A percentile compares a stretch with the other conserved stretches of the same genome.
phyloP scores from a whole-genome alignment of 768 basidiomycete genomes.

The Pholiota conissans region DNA sequence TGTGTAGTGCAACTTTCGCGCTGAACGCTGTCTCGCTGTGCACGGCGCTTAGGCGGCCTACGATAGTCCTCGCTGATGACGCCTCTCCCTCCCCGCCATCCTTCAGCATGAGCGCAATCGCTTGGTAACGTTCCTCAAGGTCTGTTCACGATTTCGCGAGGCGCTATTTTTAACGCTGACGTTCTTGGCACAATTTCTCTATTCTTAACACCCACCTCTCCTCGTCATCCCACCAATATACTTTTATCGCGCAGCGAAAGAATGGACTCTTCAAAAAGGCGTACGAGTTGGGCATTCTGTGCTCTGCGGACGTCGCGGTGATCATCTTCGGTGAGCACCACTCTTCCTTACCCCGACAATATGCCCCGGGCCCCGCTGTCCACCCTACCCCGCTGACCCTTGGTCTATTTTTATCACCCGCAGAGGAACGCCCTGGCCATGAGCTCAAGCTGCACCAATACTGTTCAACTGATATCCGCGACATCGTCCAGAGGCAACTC shows the following conservation, averaged over 20 bases:
- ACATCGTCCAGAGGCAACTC: slow-evolving; percentile 61
- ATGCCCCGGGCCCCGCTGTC: background rate
- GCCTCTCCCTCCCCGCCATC: slow-evolving; percentile 13
- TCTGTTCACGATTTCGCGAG: slow-evolving; percentile 17
- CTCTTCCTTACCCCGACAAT: too few species aligned
- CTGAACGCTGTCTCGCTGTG: background rate
- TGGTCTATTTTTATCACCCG: slow-evolving; percentile 23
- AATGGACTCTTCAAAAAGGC: slow-evolving; percentile 80
- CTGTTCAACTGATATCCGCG: slow-evolving; percentile 57
- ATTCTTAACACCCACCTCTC: slow-evolving; percentile 19
- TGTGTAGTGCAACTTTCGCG: slow-evolving; percentile 5
- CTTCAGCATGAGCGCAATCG: slow-evolving; percentile 79
- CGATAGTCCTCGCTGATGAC: slow-evolving; percentile 6
- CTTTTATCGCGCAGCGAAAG: slow-evolving; percentile 48
- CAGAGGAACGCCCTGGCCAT: slow-evolving; percentile 65
- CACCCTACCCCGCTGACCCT: slow-evolving; percentile 9
- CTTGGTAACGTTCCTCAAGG: slow-evolving; percentile 77
- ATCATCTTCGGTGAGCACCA: slow-evolving; percentile 69
- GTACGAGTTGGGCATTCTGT: slow-evolving; percentile 76
- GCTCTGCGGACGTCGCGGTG: slow-evolving; percentile 74
- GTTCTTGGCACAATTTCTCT: slow-evolving; percentile 22
- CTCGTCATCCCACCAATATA: background rate
- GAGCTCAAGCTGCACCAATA: slow-evolving; percentile 75
- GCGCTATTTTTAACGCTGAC: slow-evolving; percentile 27
- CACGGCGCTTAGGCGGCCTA: background rate